Conservation (phyloP, 768 basidiomycete genomes). For the Lactarius indigo region DNA sequence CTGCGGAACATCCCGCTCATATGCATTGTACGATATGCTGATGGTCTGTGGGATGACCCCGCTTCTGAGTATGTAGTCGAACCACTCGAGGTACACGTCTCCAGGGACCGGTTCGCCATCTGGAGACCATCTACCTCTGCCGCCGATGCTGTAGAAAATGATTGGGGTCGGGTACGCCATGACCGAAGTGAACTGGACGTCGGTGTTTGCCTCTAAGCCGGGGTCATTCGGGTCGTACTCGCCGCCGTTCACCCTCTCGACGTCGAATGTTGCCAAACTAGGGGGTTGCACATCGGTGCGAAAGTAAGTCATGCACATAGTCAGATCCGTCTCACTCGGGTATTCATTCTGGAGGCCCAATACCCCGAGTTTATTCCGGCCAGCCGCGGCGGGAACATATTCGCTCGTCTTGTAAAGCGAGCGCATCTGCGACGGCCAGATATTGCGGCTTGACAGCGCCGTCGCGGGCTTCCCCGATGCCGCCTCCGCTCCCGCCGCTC, state of each 20-base stretch:
- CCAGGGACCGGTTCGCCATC: neutral
- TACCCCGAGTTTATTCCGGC: neutral
- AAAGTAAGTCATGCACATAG: neutral
- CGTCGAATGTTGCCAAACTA: neutral
- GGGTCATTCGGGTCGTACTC: neutral
- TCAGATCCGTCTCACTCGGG: neutral
- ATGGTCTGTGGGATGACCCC: neutral
- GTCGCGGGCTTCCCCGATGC: no score
- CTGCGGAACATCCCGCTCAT: neutral
- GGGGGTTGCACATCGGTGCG: neutral
- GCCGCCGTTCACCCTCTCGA: neutral
- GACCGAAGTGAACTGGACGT: neutral
- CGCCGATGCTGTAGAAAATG: no score
- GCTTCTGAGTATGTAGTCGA: neutral
- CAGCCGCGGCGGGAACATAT: neutral
- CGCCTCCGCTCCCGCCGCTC: no score
- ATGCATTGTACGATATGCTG: neutral
- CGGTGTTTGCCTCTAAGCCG: neutral
- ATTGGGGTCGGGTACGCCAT: neutral
- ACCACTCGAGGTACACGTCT: neutral
- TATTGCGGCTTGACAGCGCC: no score
- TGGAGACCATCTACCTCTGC: no score
- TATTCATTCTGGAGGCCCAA: neutral
- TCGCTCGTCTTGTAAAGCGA: neutral
- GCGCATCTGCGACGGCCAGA: no score